Percentiles rank a stretch among this genome's conserved stretches.
Conservation (phyloP, 129 eudicot species). For the Flaveria sonorensis region DNA sequence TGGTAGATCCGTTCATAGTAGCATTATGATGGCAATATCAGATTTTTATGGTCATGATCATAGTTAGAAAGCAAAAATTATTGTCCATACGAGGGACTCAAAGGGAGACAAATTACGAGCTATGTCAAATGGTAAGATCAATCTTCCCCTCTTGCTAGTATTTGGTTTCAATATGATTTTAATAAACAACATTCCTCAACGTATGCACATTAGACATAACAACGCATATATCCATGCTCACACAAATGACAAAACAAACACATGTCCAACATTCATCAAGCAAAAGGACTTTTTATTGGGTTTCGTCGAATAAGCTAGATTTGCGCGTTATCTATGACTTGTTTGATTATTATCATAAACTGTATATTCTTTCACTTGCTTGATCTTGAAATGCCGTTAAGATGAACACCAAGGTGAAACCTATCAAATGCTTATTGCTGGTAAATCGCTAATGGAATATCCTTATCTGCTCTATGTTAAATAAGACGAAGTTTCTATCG, state of each 20-base stretch:
- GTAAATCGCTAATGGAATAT: conserved; percentile 18
- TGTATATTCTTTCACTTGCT: background rate
- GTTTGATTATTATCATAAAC: background rate
- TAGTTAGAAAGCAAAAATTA: conserved; percentile 11
- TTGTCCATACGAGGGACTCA: conserved; percentile 14
- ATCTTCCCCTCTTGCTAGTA: background rate
- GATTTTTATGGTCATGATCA: conserved; percentile 5
- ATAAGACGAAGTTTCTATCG: conserved; percentile 21
- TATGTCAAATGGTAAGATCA: conserved; percentile 20
- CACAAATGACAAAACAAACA: no score
- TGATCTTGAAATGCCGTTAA: conserved; percentile 13
- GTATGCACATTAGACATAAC: no score
- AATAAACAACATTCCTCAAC: no score
- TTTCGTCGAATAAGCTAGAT: no score
- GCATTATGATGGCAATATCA: conserved; percentile 22
- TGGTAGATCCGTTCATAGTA: conserved; percentile 6
- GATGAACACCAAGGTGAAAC: conserved; percentile 33
- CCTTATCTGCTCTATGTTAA: conserved; percentile 33
- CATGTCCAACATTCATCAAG: no score
- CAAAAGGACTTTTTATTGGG: no score
- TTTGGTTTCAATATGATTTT: background rate
- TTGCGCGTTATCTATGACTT: background rate
- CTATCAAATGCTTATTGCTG: conserved; percentile 19
- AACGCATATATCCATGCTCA: no score
- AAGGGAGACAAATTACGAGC: conserved; percentile 11